Conservation (phyloP, 2,329 filamentous ascomycete genomes). For the Pleoardoris graminearum region DNA sequence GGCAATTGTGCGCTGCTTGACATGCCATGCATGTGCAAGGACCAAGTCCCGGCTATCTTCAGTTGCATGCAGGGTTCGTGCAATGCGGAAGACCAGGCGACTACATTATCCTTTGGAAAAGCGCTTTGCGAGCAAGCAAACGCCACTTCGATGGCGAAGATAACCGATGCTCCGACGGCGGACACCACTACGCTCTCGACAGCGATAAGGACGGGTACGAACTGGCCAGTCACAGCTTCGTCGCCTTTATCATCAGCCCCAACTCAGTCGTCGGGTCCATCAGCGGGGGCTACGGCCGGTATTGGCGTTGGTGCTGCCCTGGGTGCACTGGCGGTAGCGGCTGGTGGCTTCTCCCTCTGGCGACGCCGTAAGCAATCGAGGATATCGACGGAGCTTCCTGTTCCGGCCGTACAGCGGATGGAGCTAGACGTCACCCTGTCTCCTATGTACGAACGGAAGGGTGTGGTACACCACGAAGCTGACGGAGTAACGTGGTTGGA, state of each 20-base stretch:
- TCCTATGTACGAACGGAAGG: not conserved
- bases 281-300: not conserved
- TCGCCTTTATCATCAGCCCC: not conserved
- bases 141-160: not conserved
- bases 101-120: not conserved
- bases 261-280: not conserved
- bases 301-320: not conserved
- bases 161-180: not conserved
- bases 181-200: not conserved
- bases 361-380: not conserved
- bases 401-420: not conserved
- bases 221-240: not conserved
- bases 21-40: constrained; percentile 2
- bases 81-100: not conserved
- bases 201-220: not conserved
- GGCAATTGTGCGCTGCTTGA: constrained; percentile 1
- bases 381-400: not conserved
- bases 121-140: not conserved
- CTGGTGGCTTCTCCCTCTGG: not conserved
- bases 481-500: constrained; percentile 2
- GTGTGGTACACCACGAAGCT: constrained; percentile 1
- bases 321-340: not conserved
- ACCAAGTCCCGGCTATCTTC: constrained; percentile 2
- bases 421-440: not conserved
- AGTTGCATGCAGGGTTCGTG: constrained; percentile 6